A percentile compares a stretch with the other conserved stretches of the same genome.
These are phyloP conservation scores for Hyaloperonospora arabidopsidis DNA, from an alignment of 352 stramenopile species.

Conservation along the genomic window DNA sequence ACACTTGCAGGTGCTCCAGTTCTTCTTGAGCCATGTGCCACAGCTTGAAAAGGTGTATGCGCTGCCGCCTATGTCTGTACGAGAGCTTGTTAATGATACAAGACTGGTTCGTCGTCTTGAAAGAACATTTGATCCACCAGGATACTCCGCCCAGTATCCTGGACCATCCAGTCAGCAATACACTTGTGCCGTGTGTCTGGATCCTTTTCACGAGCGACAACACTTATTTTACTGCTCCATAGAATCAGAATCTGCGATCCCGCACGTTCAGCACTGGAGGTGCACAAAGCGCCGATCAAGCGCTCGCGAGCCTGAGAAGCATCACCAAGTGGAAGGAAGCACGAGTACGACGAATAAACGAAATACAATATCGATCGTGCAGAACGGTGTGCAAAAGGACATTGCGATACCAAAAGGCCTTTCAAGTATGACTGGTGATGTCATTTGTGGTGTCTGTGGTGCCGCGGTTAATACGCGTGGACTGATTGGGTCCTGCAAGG, in stretches of 20 bases:
- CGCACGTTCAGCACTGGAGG: slow-evolving; percentile 68
- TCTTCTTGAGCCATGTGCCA: slow-evolving; percentile 57
- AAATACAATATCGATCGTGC: slow-evolving; percentile 41
- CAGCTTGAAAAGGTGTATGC: slow-evolving; percentile 58
- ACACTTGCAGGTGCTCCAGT: slow-evolving; percentile 60
- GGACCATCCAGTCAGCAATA: slow-evolving; percentile 51
- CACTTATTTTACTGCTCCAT: slow-evolving; percentile 66
- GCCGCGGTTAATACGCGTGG: slow-evolving; percentile 42
- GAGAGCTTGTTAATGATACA: slow-evolving; percentile 37
- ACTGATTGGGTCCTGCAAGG: slow-evolving; percentile 45
- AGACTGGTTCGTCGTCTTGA: slow-evolving; percentile 47
- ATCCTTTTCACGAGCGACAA: slow-evolving; percentile 66
- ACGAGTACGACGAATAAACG: slow-evolving; percentile 47
- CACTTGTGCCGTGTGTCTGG: slow-evolving; percentile 55
- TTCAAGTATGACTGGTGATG: slow-evolving; percentile 36
- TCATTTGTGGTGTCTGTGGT: slow-evolving; percentile 55
- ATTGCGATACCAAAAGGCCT: slow-evolving; percentile 48
- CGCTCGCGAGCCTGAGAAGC: slow-evolving; percentile 21
- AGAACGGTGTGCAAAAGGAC: slow-evolving; percentile 50
- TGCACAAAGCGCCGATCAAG: slow-evolving; percentile 58
- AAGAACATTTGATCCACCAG: slow-evolving; percentile 43
- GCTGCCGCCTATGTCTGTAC: slow-evolving; percentile 11
- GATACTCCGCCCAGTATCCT: slow-evolving; percentile 48
- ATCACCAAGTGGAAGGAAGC: slow-evolving; percentile 9
- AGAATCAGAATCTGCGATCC: slow-evolving; percentile 21